Evolutionary conservation across 495 filamentous ascomycete genomes (phyloP), one percentile per base, ranked within the genome.

Genomic region (Penicillium argentinense): DNA sequence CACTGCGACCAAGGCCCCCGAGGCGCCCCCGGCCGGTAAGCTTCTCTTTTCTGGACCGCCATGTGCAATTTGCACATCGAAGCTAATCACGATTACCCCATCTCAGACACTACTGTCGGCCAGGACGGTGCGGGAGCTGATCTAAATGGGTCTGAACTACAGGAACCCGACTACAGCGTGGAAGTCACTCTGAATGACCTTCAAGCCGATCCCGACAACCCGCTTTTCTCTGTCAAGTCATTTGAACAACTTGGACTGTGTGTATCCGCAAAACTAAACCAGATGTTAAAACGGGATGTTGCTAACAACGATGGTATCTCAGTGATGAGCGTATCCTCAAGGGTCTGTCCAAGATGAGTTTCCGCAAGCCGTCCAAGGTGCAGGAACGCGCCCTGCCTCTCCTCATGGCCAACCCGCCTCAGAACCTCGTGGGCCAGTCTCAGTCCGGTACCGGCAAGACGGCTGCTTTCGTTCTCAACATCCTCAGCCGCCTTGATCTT

Each of bases 361-460:
- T 96, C 76, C 80, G 81, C 56, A 95, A 95, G 67, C 93, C 93
- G 0, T 97, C 92, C 21, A 97, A 97, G 72, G 91, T 98, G 59
- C 93, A 98, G 69, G 93, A 96, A 66, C 84, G 82, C 42, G 92
- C 92, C 2, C 76, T 98, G 3, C 95, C 93, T 13, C 77, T 98
- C 14, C 83, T 98, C 46, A 77, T 98, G 49, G 59, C 71, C 51
- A 79, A 95, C 55, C 91, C 91, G 12, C 87, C 92, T 0, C 78
- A 72, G 30, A 97, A 97, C 67, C 84, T 97, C 75, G 92, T 99
- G 49, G 93, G 90, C 16, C 95, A 99, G 64, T 97, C 93, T 21
- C 95, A 99, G 69, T 98, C 95, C 4, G 95, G 95, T 49, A 99
- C 95, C 11, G 95, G 95, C 47, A 99, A 99, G 73, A 99, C 95